phyloP scores from a whole-genome alignment of 805 yeast species.

The Kazachstania taianensis region DNA sequence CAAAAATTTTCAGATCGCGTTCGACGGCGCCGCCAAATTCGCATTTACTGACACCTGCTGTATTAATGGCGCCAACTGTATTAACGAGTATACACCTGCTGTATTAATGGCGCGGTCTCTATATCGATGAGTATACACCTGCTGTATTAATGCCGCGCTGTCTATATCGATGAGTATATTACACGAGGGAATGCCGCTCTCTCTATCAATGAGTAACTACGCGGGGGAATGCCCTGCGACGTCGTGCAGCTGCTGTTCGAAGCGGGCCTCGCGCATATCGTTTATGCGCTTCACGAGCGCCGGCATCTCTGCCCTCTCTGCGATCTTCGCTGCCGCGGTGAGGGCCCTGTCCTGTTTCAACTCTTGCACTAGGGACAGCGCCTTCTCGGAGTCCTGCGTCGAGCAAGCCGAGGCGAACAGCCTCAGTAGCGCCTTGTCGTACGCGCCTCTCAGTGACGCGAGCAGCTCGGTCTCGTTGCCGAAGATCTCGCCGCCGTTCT shows the following conservation, averaged over 20 bases:
- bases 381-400: constrained; percentile 52
- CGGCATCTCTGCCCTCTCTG: constrained; percentile 56
- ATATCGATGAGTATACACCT: no score
- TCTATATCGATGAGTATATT: no score
- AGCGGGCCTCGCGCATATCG: constrained; percentile 39
- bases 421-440: constrained; percentile 71
- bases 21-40: neutral
- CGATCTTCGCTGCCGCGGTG: constrained; percentile 74
- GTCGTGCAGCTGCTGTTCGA: constrained; percentile 19
- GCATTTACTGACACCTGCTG: neutral
- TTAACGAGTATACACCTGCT: no score
- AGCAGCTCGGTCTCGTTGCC: constrained; percentile 46
- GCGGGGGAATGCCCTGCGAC: neutral
- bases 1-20: constrained; percentile 6
- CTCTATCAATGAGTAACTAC: no score
- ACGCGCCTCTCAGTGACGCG: constrained; percentile 40
- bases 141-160: no score
- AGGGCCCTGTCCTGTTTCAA: constrained; percentile 71
- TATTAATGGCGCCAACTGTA: neutral
- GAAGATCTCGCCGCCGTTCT: constrained; percentile 34
- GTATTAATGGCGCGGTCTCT: no score
- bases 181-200: no score
- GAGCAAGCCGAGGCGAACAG: constrained; percentile 67
- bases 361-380: constrained; percentile 57
- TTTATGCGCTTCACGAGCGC: constrained; percentile 45